phyloP scores from a whole-genome alignment of 75 land plant genomes.

The Isoetes taiwanensis region DNA sequence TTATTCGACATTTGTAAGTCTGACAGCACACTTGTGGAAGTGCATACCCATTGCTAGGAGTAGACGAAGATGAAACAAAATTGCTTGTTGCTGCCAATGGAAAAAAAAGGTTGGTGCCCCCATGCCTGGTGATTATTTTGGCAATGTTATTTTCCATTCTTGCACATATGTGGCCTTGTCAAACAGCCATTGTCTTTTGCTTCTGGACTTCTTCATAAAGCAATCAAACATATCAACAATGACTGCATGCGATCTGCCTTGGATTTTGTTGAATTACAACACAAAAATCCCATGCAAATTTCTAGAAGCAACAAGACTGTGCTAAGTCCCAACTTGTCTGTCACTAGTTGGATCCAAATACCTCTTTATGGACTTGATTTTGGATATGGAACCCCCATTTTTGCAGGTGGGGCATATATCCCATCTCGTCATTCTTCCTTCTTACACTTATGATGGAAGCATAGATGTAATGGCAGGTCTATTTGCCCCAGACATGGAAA shows the following conservation, averaged over 20 bases:
- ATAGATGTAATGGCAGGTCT: slow-evolving; percentile 23
- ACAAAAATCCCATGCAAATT: slow-evolving; percentile 18
- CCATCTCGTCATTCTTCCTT: slow-evolving; percentile 19
- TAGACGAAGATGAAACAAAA: slow-evolving; percentile 21
- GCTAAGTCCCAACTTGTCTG: slow-evolving; percentile 18
- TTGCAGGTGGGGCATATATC: slow-evolving; percentile 17
- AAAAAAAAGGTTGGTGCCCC: slow-evolving; percentile 26
- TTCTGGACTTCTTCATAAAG: slow-evolving; percentile 22
- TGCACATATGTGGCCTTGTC: slow-evolving; percentile 24
- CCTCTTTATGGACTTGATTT: slow-evolving; percentile 37
- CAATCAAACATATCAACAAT: slow-evolving; percentile 21
- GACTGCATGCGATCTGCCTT: slow-evolving; percentile 38
- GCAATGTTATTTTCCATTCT: slow-evolving; percentile 45
- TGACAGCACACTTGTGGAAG: slow-evolving; percentile 47
- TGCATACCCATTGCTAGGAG: slow-evolving; percentile 43
- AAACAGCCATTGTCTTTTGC: slow-evolving; percentile 18
- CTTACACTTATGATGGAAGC: slow-evolving; percentile 23
- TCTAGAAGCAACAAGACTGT: slow-evolving; percentile 18
- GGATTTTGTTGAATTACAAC: slow-evolving; percentile 39
- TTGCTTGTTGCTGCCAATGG: slow-evolving; percentile 38
- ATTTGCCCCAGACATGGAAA: slow-evolving; percentile 30
- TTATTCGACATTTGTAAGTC: slow-evolving; percentile 40
- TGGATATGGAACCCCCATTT: slow-evolving; percentile 28
- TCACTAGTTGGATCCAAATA: slow-evolving; percentile 41
- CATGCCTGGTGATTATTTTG: slow-evolving; percentile 38